Evolutionary conservation across 83 land plant species (phyloP), one percentile per base, ranked within the genome.

Genomic region (Larix sibirica): DNA sequence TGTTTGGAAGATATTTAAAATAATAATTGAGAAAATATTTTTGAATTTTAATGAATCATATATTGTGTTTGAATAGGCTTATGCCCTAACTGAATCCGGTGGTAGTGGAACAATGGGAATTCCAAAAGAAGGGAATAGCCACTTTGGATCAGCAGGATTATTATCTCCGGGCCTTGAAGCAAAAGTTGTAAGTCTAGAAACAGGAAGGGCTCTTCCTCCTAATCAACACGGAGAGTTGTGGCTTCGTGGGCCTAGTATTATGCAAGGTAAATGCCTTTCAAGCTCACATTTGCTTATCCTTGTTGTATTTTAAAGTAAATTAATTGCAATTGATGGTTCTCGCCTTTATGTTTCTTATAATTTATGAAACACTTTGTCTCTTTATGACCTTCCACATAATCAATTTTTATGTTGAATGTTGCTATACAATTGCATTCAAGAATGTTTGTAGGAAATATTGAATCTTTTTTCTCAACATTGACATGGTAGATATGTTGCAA

Each of bases 51-150:
- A 6, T 65, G 40, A 63, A 77, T 21, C 14, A 36, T 76, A 77
- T 20, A 36, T 26, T 56, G 38, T 75, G 16, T 84, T 73, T 18
- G 66, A 26, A 60, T 90, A 96, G 99, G 99, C 97, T n/a, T 97
- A 97, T 89, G 99, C 98, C 50, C 65, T 97, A 90, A 97, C 99
- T 16, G 99, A 97, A 82, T 82, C 92, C 42, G 79, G 88, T 85
- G 95, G 87, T 17, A 81, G 90, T 59, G 85, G 85, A 14, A 76
- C 91, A 23, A 18, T 86, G 33, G 36, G 89, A 73, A 79, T 79
- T 70, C 40, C 89, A n/a, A 64, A 21, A 8, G 78, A 79, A 12
- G 92, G 86, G 14, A 21, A 28, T 54, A 77, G 82, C 3, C 84
- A 80, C 75, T 80, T 81, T 84, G 99, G 98, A 82, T 88, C 99